Evolutionary conservation across 108 stramenopile species (phyloP).

Genomic region (Pinguiococcus pyrenoidosus): DNA sequence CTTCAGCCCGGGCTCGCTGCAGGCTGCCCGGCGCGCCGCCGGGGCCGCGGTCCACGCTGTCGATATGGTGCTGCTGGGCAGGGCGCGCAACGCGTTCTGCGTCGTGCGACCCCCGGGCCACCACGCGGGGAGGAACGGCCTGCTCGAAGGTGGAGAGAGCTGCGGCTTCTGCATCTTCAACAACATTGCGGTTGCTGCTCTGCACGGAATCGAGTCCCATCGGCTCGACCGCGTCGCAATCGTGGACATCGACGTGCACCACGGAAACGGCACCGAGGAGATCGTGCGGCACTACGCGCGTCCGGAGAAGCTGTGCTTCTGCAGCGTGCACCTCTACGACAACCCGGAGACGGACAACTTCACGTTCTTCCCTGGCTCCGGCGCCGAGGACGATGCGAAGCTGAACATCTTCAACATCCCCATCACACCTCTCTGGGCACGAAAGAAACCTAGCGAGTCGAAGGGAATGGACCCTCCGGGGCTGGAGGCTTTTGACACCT

Average conservation of each 20-base stretch:
- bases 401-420: slow-evolving; percentile 92
- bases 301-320: slow-evolving; percentile 70
- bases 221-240: slow-evolving; percentile 54
- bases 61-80: slow-evolving; percentile 30
- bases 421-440: slow-evolving; percentile 67
- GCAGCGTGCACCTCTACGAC: slow-evolving; percentile 80
- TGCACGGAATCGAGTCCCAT: slow-evolving; percentile 64
- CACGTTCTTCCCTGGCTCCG: slow-evolving; percentile 91
- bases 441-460: neutral
- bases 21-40: slow-evolving; percentile 37
- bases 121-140: slow-evolving; percentile 80
- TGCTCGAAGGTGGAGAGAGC: slow-evolving; percentile 74
- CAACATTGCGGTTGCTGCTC: slow-evolving; percentile 86
- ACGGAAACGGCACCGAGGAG: slow-evolving; percentile 89
- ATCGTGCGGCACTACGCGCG: slow-evolving; percentile 71
- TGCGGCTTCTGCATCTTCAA: slow-evolving; percentile 98
- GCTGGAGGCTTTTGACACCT: neutral
- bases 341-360: slow-evolving; percentile 56
- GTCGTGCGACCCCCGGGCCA: slow-evolving; percentile 94
- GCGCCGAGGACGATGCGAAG: slow-evolving; percentile 64
- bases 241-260: slow-evolving; percentile 94
- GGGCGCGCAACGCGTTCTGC: slow-evolving; percentile 75
- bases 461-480: neutral
- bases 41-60: slow-evolving; percentile 45
- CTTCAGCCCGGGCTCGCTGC: slow-evolving; percentile 25